Percentiles rank a stretch among this genome's conserved stretches.
Conservation (phyloP, 331 rosid species). For the Quercus lobata region DNA sequence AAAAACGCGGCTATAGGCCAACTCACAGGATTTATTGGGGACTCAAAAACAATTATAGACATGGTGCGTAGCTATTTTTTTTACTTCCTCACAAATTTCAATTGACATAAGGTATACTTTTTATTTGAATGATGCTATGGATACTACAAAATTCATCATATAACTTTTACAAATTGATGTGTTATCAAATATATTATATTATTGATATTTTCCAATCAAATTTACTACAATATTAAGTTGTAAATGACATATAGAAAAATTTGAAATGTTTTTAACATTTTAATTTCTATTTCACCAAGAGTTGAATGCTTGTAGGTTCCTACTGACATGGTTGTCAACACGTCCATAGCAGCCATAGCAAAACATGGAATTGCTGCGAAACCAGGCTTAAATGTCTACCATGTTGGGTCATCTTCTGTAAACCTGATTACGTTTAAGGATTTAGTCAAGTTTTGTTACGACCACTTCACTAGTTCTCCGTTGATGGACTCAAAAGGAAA, state of each 20-base stretch:
- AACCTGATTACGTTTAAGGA: neutral
- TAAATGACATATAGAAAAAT: too few species aligned
- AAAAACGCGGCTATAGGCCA: neutral
- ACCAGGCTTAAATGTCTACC: neutral
- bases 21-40: neutral
- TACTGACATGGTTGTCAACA: slow-evolving; percentile 17
- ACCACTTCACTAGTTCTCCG: neutral
- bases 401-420: neutral
- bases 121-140: too few species aligned
- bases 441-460: neutral
- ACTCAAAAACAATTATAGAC: neutral
- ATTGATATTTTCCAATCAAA: neutral
- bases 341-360: neutral
- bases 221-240: neutral
- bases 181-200: neutral
- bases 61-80: neutral
- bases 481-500: neutral
- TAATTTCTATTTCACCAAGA: too few species aligned
- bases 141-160: too few species aligned
- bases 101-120: too few species aligned
- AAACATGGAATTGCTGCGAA: neutral
- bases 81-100: neutral
- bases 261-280: too few species aligned
- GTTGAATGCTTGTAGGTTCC: neutral
- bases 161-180: too few species aligned